These are phyloP conservation scores for Petunia axillaris DNA, from an alignment of 257 asterid genomes.

Conservation along the genomic window DNA sequence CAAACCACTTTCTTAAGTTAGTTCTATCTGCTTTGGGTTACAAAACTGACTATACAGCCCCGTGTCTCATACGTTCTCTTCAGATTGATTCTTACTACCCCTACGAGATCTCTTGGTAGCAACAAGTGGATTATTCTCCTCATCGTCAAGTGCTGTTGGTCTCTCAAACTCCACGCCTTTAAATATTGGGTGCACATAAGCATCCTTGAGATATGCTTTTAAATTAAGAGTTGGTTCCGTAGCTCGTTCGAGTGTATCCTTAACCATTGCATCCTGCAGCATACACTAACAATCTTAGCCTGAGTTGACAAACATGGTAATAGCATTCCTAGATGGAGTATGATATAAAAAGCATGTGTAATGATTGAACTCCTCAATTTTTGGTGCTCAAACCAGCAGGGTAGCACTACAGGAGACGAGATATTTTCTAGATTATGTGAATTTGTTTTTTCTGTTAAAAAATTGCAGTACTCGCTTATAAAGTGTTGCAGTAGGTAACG, in stretches of 20 bases:
- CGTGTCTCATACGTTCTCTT: slow-evolving; percentile 29
- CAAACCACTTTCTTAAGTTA: background rate
- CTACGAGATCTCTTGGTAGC: slow-evolving; percentile 60
- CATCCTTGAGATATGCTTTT: slow-evolving; percentile 59
- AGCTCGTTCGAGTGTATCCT: slow-evolving; percentile 60
- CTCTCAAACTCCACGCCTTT: slow-evolving; percentile 46
- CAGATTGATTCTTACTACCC: slow-evolving; percentile 44
- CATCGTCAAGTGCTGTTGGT: slow-evolving; percentile 43
- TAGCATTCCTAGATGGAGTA: background rate
- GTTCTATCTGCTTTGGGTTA: slow-evolving; percentile 13
- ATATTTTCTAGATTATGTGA: background rate
- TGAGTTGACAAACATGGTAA: background rate
- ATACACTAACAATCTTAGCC: background rate
- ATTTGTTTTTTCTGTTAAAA: background rate
- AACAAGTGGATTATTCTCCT: slow-evolving; percentile 59
- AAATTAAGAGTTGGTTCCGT: slow-evolving; percentile 56
- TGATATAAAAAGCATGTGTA: background rate
- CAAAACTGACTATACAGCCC: background rate
- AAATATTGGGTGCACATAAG: slow-evolving; percentile 67
- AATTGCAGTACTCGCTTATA: background rate
- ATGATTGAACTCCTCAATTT: background rate
- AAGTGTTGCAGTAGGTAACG: slow-evolving; percentile 1
- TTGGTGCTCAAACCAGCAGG: background rate
- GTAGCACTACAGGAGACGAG: background rate
- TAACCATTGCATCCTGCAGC: slow-evolving; percentile 60